Evolutionary conservation across 345 rosid genomes (phyloP).

Genomic region (Salix exigua): DNA sequence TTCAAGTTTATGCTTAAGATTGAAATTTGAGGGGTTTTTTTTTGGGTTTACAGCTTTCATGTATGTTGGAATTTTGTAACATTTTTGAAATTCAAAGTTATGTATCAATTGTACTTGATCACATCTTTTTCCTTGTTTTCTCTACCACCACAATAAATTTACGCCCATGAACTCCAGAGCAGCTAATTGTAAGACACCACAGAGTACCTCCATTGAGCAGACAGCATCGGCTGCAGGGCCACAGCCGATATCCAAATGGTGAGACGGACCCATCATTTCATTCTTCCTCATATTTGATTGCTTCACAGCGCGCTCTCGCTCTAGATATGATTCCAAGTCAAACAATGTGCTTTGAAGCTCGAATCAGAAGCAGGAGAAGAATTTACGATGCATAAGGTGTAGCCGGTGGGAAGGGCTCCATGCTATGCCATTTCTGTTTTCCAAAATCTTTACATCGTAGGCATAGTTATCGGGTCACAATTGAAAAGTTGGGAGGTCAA

Average conservation of each 20-base stretch:
- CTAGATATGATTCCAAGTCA: no score
- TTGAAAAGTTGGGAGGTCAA: no score
- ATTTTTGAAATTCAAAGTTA: not conserved
- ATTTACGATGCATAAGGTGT: not conserved
- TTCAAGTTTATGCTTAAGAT: not conserved
- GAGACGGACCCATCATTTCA: not conserved
- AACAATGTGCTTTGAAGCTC: not conserved
- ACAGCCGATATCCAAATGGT: not conserved
- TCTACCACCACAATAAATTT: no score
- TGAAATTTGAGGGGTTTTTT: not conserved
- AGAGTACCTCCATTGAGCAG: not conserved
- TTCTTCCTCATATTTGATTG: not conserved
- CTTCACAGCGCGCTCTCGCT: not conserved
- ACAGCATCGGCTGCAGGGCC: not conserved
- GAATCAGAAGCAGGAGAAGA: not conserved
- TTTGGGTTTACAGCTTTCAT: not conserved
- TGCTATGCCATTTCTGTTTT: no score
- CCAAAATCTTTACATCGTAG: no score
- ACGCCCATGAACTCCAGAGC: not conserved
- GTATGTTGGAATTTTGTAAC: not conserved
- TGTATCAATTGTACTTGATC: not conserved
- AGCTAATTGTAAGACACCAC: not conserved
- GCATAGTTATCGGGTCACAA: no score
- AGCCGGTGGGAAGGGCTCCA: not conserved
- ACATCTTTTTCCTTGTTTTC: not conserved